phyloP scores from a whole-genome alignment of 371 early-diverging fungal species.

The Mucor lusitanicus region DNA sequence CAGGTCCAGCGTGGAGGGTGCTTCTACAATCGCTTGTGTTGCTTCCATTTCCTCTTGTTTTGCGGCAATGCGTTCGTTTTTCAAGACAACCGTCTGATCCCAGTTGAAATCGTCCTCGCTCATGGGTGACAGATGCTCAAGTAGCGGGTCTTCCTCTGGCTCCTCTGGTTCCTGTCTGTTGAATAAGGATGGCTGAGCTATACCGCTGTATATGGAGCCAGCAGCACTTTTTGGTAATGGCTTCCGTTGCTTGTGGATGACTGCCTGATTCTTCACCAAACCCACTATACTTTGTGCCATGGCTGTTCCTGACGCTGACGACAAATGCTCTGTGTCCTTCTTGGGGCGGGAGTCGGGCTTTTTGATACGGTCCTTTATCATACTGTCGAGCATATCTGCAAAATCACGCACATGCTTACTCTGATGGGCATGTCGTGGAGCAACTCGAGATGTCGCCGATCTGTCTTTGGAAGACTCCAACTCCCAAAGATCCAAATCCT shows the following conservation, averaged over 20 bases:
- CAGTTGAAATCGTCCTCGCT: neutral
- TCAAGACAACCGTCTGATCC: neutral
- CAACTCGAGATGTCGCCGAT: neutral
- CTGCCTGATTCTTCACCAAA: slow-evolving; percentile 16
- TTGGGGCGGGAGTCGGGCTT: too few species aligned
- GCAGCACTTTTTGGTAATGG: slow-evolving; percentile 26
- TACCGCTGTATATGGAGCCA: slow-evolving; percentile 11
- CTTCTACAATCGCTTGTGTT: slow-evolving; percentile 7
- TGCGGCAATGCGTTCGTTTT: slow-evolving; percentile 1
- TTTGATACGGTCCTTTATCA: too few species aligned
- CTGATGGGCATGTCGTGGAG: neutral
- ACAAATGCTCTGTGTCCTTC: too few species aligned
- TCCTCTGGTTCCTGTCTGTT: neutral
- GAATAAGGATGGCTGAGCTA: neutral
- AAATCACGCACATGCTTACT: neutral
- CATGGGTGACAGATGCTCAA: neutral
- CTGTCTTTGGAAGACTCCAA: neutral
- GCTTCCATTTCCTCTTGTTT: slow-evolving; percentile 18
- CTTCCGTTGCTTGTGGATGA: slow-evolving; percentile 17
- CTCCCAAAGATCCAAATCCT: neutral
- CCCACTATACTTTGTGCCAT: slow-evolving; percentile 9
- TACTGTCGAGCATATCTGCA: slow-evolving; percentile 8
- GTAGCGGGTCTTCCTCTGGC: neutral
- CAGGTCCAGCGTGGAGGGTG: slow-evolving; percentile 7
- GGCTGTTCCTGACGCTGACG: neutral